phyloP scores from a whole-genome alignment of 306 rosid species.

The Geum urbanum region DNA sequence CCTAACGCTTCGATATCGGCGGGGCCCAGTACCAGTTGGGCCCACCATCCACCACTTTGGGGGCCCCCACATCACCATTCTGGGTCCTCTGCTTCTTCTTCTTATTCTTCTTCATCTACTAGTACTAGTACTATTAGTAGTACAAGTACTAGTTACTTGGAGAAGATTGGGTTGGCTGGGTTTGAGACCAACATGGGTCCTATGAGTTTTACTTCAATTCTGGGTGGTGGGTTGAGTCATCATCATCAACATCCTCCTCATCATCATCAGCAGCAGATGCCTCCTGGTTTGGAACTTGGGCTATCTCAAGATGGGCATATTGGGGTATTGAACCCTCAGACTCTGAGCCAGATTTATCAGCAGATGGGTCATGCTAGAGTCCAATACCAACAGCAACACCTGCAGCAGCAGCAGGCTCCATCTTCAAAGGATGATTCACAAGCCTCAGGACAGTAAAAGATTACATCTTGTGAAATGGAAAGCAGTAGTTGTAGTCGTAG shows the following conservation, averaged over 20 bases:
- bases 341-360: slow-evolving; percentile 86
- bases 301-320: slow-evolving; percentile 88
- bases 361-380: slow-evolving; percentile 87
- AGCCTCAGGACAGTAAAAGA: slow-evolving; percentile 61
- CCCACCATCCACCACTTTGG: neutral
- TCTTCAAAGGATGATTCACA: slow-evolving; percentile 90
- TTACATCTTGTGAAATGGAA: slow-evolving; percentile 19
- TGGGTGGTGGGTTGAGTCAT: slow-evolving; percentile 63
- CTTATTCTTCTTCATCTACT: slow-evolving; percentile 51
- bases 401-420: slow-evolving; percentile 36
- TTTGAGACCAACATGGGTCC: slow-evolving; percentile 75
- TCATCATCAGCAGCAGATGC: neutral
- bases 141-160: slow-evolving; percentile 62
- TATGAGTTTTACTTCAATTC: slow-evolving; percentile 88
- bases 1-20: slow-evolving; percentile 63
- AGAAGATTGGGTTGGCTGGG: slow-evolving; percentile 73
- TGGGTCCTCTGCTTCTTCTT: slow-evolving; percentile 50
- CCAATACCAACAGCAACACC: slow-evolving; percentile 31
- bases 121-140: neutral
- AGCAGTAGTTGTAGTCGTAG: neutral
- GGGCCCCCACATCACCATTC: slow-evolving; percentile 32
- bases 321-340: slow-evolving; percentile 80
- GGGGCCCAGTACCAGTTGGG: slow-evolving; percentile 74
- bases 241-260: slow-evolving; percentile 13
- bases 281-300: slow-evolving; percentile 90